Conservation (phyloP, 805 yeast species). For the Metschnikowia baotianmanensis region DNA sequence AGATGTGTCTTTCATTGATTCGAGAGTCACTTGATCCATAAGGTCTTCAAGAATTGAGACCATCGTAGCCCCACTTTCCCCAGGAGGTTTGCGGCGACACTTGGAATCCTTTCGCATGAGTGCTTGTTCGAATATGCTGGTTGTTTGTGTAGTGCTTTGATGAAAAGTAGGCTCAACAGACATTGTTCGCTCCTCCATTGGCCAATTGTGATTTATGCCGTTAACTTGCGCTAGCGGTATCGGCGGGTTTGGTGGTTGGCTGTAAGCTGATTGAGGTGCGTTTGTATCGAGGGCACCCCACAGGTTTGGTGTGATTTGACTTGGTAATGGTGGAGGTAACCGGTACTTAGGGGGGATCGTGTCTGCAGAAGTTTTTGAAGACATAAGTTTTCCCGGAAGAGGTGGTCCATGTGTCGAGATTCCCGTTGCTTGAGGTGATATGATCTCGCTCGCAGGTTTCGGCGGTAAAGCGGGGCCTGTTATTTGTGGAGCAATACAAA, state of each 20-base stretch:
- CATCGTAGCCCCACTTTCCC: neutral
- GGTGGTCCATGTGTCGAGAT: constrained; percentile 25
- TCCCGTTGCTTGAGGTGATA: constrained; percentile 19
- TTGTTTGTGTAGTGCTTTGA: neutral
- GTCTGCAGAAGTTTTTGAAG: constrained; percentile 16
- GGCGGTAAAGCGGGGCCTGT: constrained; percentile 25
- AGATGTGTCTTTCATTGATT: constrained; percentile 1
- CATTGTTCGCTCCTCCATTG: neutral
- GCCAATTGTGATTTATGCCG: constrained; percentile 5
- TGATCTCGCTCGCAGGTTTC: constrained; percentile 30
- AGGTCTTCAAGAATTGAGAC: constrained; percentile 14
- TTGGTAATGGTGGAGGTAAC: constrained; percentile 13
- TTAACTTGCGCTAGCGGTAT: constrained; percentile 2
- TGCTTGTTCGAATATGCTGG: neutral
- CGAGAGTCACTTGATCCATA: constrained; percentile 18
- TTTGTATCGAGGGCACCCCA: neutral
- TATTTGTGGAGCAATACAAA: constrained; percentile 34
- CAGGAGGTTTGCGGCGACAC: constrained; percentile 4
- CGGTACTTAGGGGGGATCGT: constrained; percentile 11
- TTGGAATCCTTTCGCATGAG: neutral
- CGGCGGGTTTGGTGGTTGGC: neutral
- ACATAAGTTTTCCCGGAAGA: constrained; percentile 27
- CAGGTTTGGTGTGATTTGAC: constrained; percentile 3
- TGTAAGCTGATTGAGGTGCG: neutral
- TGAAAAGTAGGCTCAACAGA: neutral